Base-by-base conservation (phyloP, 2,329 filamentous ascomycete species). In the Lanzia echinophila region DNA sequence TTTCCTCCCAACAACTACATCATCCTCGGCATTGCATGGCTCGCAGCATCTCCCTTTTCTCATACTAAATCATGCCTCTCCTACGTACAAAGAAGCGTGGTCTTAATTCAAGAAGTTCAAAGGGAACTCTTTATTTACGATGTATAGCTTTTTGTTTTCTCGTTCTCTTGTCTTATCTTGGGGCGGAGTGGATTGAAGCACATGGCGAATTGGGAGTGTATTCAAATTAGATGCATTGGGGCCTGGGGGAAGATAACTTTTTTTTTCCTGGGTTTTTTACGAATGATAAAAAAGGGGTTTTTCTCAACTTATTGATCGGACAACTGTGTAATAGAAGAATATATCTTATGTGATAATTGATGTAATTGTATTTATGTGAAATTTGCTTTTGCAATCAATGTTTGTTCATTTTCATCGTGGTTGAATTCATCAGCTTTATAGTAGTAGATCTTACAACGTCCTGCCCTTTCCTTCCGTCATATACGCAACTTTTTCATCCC, bases 51-150 rank as follows among this genome's bases (percentile, higher is more conserved):
- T 44, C 45, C 50, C 55, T 59, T 62, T 58, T 55, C 53, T 53
- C 43, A 8, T 20, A 47, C 22, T 33, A 48, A 17, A 50, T 54
- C 50, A 60, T 53, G 57, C 56, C 56, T 41, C 56, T 58, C 28
- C 47, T 41, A 54, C 48, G 55, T 59, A 62, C 53, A 58, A 58
- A 62, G 53, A 60, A 54, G 50, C 45, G 46, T 50, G 56, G 63
- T 60, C 57, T 63, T 60, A 56, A 57, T 58, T 60, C 60, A 56
- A 62, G 51, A 32, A 39, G 58, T 59, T 28, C 24, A 28, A 60
- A 62, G 50, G 50, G 36, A 33, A 50, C 6, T 50, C 6, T 43
- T 24, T 41, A 43, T 44, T 28, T 31, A 53, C 36, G 46, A 47
- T n/a, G 34, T 43, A 43, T 24, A 43, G 41, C 41, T 43, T 43